phyloP scores from a whole-genome alignment of 1,139 yeast species.

The Debaryomyces singareniensis region DNA sequence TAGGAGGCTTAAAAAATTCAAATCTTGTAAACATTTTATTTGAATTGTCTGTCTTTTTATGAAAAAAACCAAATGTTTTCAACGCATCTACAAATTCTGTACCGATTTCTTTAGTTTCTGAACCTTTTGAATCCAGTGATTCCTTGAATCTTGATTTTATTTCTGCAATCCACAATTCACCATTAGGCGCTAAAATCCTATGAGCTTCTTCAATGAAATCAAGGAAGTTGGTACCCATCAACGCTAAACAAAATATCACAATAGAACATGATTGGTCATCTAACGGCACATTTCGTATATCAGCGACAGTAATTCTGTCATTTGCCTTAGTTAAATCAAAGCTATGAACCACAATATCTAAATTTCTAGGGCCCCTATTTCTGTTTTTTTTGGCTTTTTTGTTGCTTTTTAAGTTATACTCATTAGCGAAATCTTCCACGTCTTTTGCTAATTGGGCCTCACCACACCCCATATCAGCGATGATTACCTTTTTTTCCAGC shows the following conservation, averaged over 20 bases:
- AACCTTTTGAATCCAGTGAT: constrained; percentile 17
- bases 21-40: constrained; percentile 94
- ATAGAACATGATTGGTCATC: constrained; percentile 71
- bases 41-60: constrained; percentile 76
- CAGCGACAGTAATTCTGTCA: constrained; percentile 89
- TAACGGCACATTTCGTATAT: constrained; percentile 84
- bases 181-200: constrained; percentile 80
- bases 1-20: constrained; percentile 85
- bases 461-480: constrained; percentile 99
- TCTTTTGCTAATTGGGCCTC: constrained; percentile 83
- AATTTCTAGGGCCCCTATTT: constrained; percentile 19
- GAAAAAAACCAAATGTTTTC: constrained; percentile 77
- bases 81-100: constrained; percentile 73
- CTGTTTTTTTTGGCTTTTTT: constrained; percentile 15
- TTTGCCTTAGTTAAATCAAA: constrained; percentile 87
- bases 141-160: constrained; percentile 88
- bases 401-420: constrained; percentile 28
- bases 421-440: constrained; percentile 44
- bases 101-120: constrained; percentile 40
- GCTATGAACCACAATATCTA: constrained; percentile 67
- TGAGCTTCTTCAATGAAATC: constrained; percentile 89
- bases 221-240: constrained; percentile 95
- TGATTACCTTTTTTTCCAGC: constrained; percentile 48
- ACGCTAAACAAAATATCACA: constrained; percentile 85
- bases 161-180: constrained; percentile 96